phyloP scores from a whole-genome alignment of 257 asterid species.

The Lithospermum erythrorhizon region DNA sequence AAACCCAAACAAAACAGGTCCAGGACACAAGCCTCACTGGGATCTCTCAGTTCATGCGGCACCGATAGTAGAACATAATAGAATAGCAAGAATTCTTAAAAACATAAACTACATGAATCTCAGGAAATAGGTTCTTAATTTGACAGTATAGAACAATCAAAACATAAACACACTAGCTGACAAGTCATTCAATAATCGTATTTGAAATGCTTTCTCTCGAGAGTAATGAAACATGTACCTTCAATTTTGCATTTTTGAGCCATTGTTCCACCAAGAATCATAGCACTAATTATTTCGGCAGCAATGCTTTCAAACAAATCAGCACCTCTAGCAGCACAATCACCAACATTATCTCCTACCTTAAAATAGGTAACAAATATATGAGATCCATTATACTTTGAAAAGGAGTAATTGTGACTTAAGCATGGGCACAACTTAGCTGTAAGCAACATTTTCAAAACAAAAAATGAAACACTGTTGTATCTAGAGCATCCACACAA shows the following conservation, averaged over 20 bases:
- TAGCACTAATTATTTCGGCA: slow-evolving; percentile 98
- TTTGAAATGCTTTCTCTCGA: too few relatives aligned
- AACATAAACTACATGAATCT: too few relatives aligned
- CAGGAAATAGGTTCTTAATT: too few relatives aligned
- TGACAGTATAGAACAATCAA: too few relatives aligned
- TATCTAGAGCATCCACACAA: neutral
- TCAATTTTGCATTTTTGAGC: slow-evolving; percentile 91
- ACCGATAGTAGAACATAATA: too few relatives aligned
- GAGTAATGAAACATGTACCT: slow-evolving; percentile 25
- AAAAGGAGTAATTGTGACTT: neutral
- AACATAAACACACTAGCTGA: too few relatives aligned
- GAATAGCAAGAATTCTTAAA: too few relatives aligned
- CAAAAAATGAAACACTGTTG: neutral
- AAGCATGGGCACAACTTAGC: slow-evolving; percentile 2
- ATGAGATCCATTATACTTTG: slow-evolving; percentile 9
- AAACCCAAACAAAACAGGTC: too few relatives aligned
- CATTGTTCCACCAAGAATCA: slow-evolving; percentile 99
- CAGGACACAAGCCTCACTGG: too few relatives aligned
- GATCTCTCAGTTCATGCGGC: too few relatives aligned
- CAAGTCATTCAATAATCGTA: too few relatives aligned
- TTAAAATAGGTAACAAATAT: slow-evolving; percentile 23
- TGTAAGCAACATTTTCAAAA: neutral
- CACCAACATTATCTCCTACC: slow-evolving; percentile 99
- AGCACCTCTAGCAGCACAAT: slow-evolving; percentile 99
- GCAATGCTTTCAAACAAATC: slow-evolving; percentile 99